These are phyloP conservation scores for Castanea mollissima DNA, from an alignment of 306 rosid genomes.

Conservation along the genomic window DNA sequence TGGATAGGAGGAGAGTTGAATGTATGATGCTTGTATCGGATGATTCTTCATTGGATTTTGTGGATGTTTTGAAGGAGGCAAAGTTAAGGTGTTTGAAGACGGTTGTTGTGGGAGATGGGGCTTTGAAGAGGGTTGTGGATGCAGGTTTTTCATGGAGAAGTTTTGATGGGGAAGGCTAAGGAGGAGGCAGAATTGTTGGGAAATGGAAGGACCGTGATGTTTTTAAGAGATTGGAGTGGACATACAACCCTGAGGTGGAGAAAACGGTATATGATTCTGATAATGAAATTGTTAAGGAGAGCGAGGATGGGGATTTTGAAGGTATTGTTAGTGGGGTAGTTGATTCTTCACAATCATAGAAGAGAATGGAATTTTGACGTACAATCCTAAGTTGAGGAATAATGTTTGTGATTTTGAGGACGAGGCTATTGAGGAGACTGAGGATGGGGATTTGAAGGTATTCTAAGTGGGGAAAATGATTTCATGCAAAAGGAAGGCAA, in stretches of 20 bases:
- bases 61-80: slow-evolving; percentile 66
- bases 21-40: slow-evolving; percentile 85
- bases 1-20: slow-evolving; percentile 59
- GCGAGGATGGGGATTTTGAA: slow-evolving; percentile 35
- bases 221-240: slow-evolving; percentile 76
- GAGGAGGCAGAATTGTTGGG: slow-evolving; percentile 61
- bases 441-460: slow-evolving; percentile 9
- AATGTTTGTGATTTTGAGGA: background rate
- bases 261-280: slow-evolving; percentile 20
- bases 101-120: slow-evolving; percentile 79
- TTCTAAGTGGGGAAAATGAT: too few relatives aligned
- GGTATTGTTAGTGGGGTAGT: slow-evolving; percentile 31
- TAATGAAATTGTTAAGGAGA: slow-evolving; percentile 24
- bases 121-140: slow-evolving; percentile 72
- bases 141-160: slow-evolving; percentile 68
- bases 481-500: background rate
- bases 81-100: slow-evolving; percentile 63
- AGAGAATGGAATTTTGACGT: slow-evolving; percentile 41
- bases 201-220: slow-evolving; percentile 85
- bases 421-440: background rate
- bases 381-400: slow-evolving; percentile 20
- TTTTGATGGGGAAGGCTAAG: slow-evolving; percentile 75
- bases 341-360: slow-evolving; percentile 22
- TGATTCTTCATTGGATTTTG: slow-evolving; percentile 51
- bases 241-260: slow-evolving; percentile 53